These are phyloP conservation scores for Debaryomycetaceae sp. DNA, from an alignment of 1,139 yeast genomes.

Conservation along the genomic window DNA sequence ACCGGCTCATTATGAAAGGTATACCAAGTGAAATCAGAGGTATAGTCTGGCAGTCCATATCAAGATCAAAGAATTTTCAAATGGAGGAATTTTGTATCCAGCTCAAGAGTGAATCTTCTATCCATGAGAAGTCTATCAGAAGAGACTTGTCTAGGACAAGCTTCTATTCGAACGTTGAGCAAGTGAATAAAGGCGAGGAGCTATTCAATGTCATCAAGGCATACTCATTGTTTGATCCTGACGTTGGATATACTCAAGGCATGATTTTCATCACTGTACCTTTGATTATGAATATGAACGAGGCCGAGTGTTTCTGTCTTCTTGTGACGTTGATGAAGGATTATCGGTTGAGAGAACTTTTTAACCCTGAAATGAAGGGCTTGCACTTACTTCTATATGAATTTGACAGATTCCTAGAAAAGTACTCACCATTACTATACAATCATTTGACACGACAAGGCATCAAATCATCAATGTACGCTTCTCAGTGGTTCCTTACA, in stretches of 20 bases:
- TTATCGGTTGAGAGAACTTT: conserved; percentile 72
- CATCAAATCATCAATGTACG: conserved; percentile 87
- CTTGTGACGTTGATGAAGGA: conserved; percentile 81
- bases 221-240: conserved; percentile 81
- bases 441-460: conserved; percentile 82
- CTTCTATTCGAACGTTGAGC: conserved; percentile 63
- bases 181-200: conserved; percentile 50
- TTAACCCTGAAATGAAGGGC: conserved; percentile 91
- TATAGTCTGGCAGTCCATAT: conserved; percentile 85
- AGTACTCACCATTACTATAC: conserved; percentile 61
- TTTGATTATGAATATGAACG: conserved; percentile 72
- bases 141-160: conserved; percentile 84
- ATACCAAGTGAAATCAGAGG: conserved; percentile 86
- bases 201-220: conserved; percentile 76
- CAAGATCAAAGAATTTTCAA: conserved; percentile 71
- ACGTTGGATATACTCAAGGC: conserved; percentile 96
- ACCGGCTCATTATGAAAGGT: conserved; percentile 64
- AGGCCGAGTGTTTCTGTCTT: conserved; percentile 81
- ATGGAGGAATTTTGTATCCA: conserved; percentile 68
- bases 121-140: conserved; percentile 73
- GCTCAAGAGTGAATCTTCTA: conserved; percentile 49
- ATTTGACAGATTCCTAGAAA: conserved; percentile 81
- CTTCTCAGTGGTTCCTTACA: conserved; percentile 94
- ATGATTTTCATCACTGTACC: conserved; percentile 94
- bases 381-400: conserved; percentile 80